Evolutionary conservation across 768 basidiomycete species (phyloP), one percentile per base, ranked within the genome.

Genomic region (Tubosaeta brunneosetosa): DNA sequence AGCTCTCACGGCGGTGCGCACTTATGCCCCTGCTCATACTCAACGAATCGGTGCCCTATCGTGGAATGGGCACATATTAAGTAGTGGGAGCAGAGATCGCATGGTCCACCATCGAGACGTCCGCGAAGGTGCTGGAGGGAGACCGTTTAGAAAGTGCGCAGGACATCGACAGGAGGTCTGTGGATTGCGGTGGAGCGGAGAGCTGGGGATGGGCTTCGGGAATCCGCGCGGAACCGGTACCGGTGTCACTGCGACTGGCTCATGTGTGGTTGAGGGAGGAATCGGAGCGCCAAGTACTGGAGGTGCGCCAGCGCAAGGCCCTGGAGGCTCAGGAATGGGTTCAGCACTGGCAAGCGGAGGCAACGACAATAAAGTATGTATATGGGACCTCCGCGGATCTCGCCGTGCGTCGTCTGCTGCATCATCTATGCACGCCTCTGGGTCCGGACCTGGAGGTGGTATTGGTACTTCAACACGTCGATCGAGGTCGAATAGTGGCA

Each of bases 311-410:
- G 65, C 64, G 14, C 65, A 65, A 38, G 58, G 66, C 40, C 61
- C 66, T 2, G 57, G 66, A 50, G 60, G 66, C 22, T 74, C 34
- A 53, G 70, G 47, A 61, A 75, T 56, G 58, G 66, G 67, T 8
- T 84, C 84, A 8, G 77, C 77, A 29, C 79, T 99, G 4, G 95
- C 95, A 3, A 92, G 88, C 58, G 95, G 95, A 2, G 95, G 95
- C 0, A 99, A 99, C 66, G 95, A 99, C 71, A 99, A 99, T 73
- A 97, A 97, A 73, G 90, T 99, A 16, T 93, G 91, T 61, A 93
- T 99, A 49, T 99, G 94, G 91, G 94, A 97, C 65, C 72, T 92
- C 50, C 78, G 89, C 51, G 88, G 86, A 9, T 80, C 81, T 6
- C 74, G 75, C 59, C 69, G 66, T 50, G 65, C 65, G 3, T 66